Percentiles rank a stretch among this genome's conserved stretches.
Conservation (phyloP, 202 grass and related monocot species). For the Saccharum hybrid region DNA sequence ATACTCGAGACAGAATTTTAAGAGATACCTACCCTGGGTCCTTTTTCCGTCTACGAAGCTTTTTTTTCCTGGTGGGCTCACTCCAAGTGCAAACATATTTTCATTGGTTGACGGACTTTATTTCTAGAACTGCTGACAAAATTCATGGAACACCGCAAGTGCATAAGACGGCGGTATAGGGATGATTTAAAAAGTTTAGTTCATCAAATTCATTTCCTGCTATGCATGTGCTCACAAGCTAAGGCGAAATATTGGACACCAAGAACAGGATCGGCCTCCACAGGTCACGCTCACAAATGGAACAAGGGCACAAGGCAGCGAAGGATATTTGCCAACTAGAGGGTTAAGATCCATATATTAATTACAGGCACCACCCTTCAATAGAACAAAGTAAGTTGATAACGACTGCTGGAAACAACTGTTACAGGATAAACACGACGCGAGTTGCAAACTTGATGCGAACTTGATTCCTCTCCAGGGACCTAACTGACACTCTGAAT, state of each 20-base stretch:
- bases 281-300: constrained; percentile 31
- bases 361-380: constrained; percentile 59
- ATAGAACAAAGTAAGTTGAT: constrained; percentile 22
- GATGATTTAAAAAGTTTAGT: not conserved
- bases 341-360: constrained; percentile 59
- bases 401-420: constrained; percentile 18
- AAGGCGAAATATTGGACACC: not conserved
- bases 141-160: not conserved
- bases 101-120: not conserved
- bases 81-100: not conserved
- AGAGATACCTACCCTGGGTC: not conserved
- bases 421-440: constrained; percentile 27
- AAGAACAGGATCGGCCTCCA: not conserved
- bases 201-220: not conserved
- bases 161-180: not conserved
- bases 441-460: not conserved
- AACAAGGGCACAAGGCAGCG: not conserved
- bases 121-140: not conserved
- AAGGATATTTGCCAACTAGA: constrained; percentile 37
- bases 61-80: too few species aligned
- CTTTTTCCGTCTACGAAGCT: not conserved
- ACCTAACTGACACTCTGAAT: constrained; percentile 36
- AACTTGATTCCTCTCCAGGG: constrained; percentile 14
- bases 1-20: not conserved
- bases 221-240: constrained; percentile 17